Base-by-base conservation (phyloP, 495 filamentous ascomycete genomes). In the Ramalina intermedia region DNA sequence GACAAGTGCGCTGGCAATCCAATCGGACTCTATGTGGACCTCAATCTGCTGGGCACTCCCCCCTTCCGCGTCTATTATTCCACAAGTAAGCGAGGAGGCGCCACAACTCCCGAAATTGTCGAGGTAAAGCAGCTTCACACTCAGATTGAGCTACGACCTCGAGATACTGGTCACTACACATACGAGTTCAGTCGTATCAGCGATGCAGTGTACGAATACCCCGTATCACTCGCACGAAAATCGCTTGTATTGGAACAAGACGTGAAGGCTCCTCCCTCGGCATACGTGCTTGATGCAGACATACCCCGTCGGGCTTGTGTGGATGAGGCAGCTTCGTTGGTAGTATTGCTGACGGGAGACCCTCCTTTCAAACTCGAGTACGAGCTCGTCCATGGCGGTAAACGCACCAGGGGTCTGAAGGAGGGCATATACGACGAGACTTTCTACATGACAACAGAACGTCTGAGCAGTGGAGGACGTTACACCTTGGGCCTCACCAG, bases 1-100 rank as follows among this genome's bases (percentile, higher is more conserved):
- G 91, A 96, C 60, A 94, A 90, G 55, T 98, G 91, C 63, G 90
- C 88, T 37, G 85, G 87, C 43, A 94, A 85, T 57, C 85, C 90
- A 0, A 83, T 98, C 53, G 91, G 91, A 20, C 71, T 96, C 36
- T 73, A 80, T 11, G 85, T 98, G 20, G 84, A 88, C 55, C 66
- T 96, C 39, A 85, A 95, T 53, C 65, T 98, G 38, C 80, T 85
- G 20, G 91, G 91, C 29, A 93, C 88, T 0, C 91, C 91, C 46
- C 87, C 87, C 5, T 98, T 96, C 66, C 65, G 69, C 7, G 68
- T 98, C 21, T 65, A 66, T 3, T 96, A 94, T 58, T 76, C 76
- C 24, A 69, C 85, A 40, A 75, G 81, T 41, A 69, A 68, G 52
- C 73, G 73, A 21, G 78, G 80, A 42, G 70, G 74, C 7, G 62